Evolutionary conservation across 108 stramenopile species (phyloP), one percentile per base, ranked within the genome.

Genomic region (Cylindrotheca fusiformis): DNA sequence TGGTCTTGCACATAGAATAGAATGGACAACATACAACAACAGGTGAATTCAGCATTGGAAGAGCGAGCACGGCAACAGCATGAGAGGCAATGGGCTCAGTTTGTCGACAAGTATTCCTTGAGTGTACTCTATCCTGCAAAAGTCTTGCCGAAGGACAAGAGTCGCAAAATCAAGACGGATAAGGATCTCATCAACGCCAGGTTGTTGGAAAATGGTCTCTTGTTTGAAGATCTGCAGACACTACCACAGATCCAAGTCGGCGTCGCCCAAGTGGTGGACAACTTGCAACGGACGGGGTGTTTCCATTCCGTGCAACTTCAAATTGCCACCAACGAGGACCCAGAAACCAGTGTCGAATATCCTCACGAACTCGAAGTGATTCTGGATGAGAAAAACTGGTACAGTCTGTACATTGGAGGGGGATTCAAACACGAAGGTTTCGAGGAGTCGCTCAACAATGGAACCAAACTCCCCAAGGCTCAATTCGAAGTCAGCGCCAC

Each of bases 351-450:
- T 62, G 18, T 46, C 24, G 25, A 53, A 32, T 41, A 63, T 50
- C 47, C 60, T 0, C 64, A 77, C 2, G 33, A 74, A 69, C 52
- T 90, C 2, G 67, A 75, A 5, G 83, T 93, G 0, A 52, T 71
- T 17, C 57, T 93, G 28, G 73, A 87, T 44, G 92, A 93, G 68
- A 90, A 90, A 74, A 81, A 81, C 8, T 93, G 88, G 92, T 93
- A 90, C 61, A 74, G 72, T 24, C 54, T 90, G 8, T 83, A 90
- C 52, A 73, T 87, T 22, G 92, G 92, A n/a, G 91, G 87, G 10
- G 87, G 88, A 1, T 54, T 93, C 45, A 86, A 88, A 62, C 70
- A 84, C 41, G 86, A 90, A 46, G 80, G 78, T 53, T 65, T 80
- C 27, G 63, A 65, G 51, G 67, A 61, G 22, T 29, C 54, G 5